These are phyloP conservation scores for Parasitella parasitica DNA, from an alignment of 371 early-diverging fungal species.

Conservation along the genomic window DNA sequence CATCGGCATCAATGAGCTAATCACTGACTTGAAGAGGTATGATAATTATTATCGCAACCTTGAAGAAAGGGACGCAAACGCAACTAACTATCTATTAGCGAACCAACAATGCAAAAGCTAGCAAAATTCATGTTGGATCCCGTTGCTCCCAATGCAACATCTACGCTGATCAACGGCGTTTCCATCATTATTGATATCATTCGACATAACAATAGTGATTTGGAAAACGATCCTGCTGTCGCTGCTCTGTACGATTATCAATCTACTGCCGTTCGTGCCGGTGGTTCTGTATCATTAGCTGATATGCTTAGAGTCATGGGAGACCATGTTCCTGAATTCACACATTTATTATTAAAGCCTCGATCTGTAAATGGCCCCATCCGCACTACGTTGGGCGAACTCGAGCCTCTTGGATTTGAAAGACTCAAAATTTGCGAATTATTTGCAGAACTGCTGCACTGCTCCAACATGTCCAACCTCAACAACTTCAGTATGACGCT, in stretches of 20 bases:
- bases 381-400: conserved; percentile 66
- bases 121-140: conserved; percentile 86
- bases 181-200: conserved; percentile 95
- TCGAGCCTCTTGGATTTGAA: conserved; percentile 88
- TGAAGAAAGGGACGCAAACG: not conserved
- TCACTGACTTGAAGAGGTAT: conserved; percentile 81
- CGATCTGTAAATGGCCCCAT: conserved; percentile 50
- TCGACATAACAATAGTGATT: conserved; percentile 76
- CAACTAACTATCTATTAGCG: conserved; percentile 28
- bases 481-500: conserved; percentile 1
- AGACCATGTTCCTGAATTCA: conserved; percentile 65
- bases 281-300: conserved; percentile 55
- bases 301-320: conserved; percentile 81
- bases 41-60: too few relatives aligned
- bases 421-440: conserved; percentile 92
- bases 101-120: conserved; percentile 65
- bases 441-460: conserved; percentile 92
- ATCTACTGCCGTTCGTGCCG: not conserved
- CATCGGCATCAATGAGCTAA: conserved; percentile 67
- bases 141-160: conserved; percentile 71
- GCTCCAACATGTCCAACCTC: conserved; percentile 71
- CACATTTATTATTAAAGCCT: conserved; percentile 57
- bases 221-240: conserved; percentile 29
- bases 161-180: conserved; percentile 85
- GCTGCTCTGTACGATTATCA: conserved; percentile 30